Conservation (phyloP, 352 stramenopile species). For the Phytophthora foliorum region DNA sequence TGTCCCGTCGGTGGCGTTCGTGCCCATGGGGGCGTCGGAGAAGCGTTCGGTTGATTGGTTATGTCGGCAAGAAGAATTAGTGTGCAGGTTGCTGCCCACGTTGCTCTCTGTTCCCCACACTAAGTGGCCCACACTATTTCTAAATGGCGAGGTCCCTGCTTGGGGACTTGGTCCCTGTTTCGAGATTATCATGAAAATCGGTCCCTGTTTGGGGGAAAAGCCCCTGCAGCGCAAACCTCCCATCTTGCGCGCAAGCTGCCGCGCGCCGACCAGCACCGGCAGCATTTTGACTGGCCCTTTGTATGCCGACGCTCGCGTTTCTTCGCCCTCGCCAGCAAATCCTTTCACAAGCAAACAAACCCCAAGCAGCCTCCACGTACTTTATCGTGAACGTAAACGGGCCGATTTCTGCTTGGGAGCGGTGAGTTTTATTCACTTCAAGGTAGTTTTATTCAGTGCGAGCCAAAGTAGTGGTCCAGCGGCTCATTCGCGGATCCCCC, state of each 20-base stretch:
- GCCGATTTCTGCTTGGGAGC: constrained; percentile 27
- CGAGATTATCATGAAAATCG: no score
- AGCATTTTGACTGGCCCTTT: constrained; percentile 16
- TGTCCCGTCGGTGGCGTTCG: no score
- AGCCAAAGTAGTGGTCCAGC: constrained; percentile 9
- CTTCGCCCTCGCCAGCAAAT: constrained; percentile 23
- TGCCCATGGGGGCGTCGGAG: no score
- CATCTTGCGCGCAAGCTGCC: constrained; percentile 27
- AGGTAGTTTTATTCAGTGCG: background rate
- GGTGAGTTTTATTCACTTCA: constrained; percentile 26
- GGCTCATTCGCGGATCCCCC: constrained; percentile 61
- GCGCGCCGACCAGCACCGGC: constrained; percentile 16
- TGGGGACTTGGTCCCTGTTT: no score
- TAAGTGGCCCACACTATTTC: no score
- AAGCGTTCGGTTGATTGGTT: no score
- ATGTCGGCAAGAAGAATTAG: no score
- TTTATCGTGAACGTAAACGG: background rate
- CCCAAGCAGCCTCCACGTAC: constrained; percentile 4
- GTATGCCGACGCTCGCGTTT: constrained; percentile 24
- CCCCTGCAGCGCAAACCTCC: constrained; percentile 5
- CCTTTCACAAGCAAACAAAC: constrained; percentile 27
- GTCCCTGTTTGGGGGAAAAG: no score
- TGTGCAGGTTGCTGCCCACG: no score
- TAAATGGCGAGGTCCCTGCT: no score
- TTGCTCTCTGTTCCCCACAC: no score